Evolutionary conservation across 202 grass and related monocot species (phyloP), one percentile per base, ranked within the genome.

Genomic region (Zizania palustris): DNA sequence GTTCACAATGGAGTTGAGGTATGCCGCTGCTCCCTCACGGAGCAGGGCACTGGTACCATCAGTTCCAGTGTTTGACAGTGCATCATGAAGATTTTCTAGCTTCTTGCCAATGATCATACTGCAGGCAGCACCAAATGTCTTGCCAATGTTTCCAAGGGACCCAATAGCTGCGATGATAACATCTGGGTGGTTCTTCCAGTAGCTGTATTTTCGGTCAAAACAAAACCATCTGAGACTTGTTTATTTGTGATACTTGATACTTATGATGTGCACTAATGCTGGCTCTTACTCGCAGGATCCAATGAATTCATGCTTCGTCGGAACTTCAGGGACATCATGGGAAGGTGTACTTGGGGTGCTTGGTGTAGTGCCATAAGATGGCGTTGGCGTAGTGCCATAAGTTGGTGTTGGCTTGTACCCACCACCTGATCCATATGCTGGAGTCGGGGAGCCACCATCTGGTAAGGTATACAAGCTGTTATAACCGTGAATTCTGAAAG

Each of bases 1-100:
- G 81, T 86, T 86, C 67, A 82, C 88, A 37, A 92, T 82, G 51
- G 95, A 92, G 70, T 97, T 92, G 77, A 97, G 95, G 60, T 80
- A 90, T 36, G 95, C 80, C 28, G 95, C 91, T 13, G 89, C 88
- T 33, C 91, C 95, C 74, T 97, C 89, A 0, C 91, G 87, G 39
- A 94, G 74, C 21, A 94, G 85, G 38, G 84, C 85, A 7, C 85
- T 80, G 3, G 86, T 62, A 12, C 91, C 89, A 65, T 94, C 91
- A 13, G 43, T 73, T 61, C 80, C 76, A 11, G 84, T 72, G 77
- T 88, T 93, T 67, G 89, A 67, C 65, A 97, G 70, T 19, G 91
- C 91, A 20, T 97, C 94, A 10, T 83, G 82, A 48, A 92, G 69
- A 60, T 74, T 75, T 60, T 61, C 84, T 3, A 83, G 53, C 60